Evolutionary conservation across 2,329 filamentous ascomycete genomes (phyloP).

Genomic region (Botrytis hyacinthi): DNA sequence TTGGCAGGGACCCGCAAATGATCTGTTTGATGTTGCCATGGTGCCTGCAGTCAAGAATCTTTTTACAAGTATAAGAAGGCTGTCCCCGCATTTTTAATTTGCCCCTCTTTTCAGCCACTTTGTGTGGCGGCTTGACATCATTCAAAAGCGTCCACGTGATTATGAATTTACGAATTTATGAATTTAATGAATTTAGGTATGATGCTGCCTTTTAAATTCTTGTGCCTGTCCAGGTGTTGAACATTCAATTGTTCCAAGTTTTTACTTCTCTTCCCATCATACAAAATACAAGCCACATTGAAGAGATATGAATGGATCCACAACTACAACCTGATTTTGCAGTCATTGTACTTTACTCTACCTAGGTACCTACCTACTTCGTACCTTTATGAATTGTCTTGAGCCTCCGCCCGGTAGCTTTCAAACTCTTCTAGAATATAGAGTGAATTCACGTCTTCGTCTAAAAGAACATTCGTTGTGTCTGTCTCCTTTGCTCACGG

Average conservation of each 20-base stretch:
- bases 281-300: neutral
- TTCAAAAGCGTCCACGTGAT: neutral
- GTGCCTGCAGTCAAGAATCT: conserved; percentile 5
- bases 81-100: neutral
- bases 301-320: neutral
- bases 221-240: neutral
- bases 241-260: neutral
- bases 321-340: neutral
- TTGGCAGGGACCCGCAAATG: conserved; percentile 10
- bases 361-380: no score
- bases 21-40: neutral
- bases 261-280: neutral
- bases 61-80: neutral
- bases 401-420: no score
- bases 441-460: neutral
- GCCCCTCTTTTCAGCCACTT: conserved; percentile 2
- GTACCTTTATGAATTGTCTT: no score
- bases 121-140: conserved; percentile 14
- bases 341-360: neutral
- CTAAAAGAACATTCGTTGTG: neutral
- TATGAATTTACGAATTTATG: neutral
- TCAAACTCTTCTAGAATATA: neutral
- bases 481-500: neutral
- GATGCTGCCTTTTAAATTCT: neutral
- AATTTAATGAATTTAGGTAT: no score